Base-by-base conservation (phyloP, 1,139 yeast species). In the Nakaseomyces bracarensis region DNA sequence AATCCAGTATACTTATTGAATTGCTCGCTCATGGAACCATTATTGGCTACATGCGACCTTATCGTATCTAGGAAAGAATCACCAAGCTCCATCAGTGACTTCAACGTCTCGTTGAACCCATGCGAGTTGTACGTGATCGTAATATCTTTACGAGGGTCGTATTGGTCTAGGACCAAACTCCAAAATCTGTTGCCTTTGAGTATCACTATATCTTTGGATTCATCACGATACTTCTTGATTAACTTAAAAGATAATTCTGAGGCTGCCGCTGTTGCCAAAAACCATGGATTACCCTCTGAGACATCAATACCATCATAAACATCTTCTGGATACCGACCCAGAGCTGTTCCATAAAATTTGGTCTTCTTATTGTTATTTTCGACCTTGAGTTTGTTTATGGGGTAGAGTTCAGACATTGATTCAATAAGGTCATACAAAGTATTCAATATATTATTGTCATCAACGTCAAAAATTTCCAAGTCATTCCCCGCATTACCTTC, bases 261-360 rank as follows among this genome's bases (percentile, higher is more conserved):
- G 1, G 91, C 89, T 2, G 91, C 70, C 0, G 91, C 77, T 0
- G 96, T 89, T 18, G 93, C 72, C 46, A 91, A 73, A 58, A 89
- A 89, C 98, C 97, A 91, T 2, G 98, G 97, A 56, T 91, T 91
- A 2, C 96, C 97, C 51, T 78, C 82, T 13, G 82, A 70, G 0
- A 73, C 68, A 0, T 78, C 80, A 46, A 72, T 68, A 0, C 97
- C 97, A 61, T 89, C 83, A 61, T 91, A 91, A 10, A 82, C 64
- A 63, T 91, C 98, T 57, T 89, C 97, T 0, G 96, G 96, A 57
- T 91, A 91, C 55, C 98, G 69, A 1, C 98, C 98, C 39, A 89
- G 64, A 0, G 84, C 95, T 34, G 81, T 77, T 0, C 93, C 94
- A 19, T 18, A 21, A 11, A 13, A 7, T 5, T 13, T 10, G 5